Base-by-base conservation (phyloP, 2,329 filamentous ascomycete genomes). In the Fusarium sp. region DNA sequence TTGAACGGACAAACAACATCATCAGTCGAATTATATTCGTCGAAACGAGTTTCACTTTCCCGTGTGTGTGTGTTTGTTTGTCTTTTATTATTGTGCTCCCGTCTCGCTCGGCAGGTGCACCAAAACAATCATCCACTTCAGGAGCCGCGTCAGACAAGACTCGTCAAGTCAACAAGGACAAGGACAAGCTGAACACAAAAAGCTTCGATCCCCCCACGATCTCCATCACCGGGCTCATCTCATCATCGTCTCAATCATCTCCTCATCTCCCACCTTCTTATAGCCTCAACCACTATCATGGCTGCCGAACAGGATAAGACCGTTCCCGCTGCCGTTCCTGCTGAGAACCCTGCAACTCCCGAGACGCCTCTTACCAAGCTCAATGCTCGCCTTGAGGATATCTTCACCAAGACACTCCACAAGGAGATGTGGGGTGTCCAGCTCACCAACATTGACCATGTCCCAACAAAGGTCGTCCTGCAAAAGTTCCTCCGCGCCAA, bases 401-500 rank as follows among this genome's bases (percentile, higher is more conserved):
- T 95, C 68, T 82, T 91, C 68, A 83, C 85, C 55, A 85, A 87
- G 67, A 84, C 89, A 58, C 87, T 84, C 22, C 88, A 97, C 83
- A 84, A 84, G 58, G 95, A 98, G 86, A 93, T 98, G 88, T 98
- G 95, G 90, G 95, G 95, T 55, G 90, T 98, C 61, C 85, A 88
- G 38, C 89, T 98, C 50, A 82, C 83, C 20, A 82, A 85, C 65
- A 83, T 84, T 26, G 82, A 84, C 45, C 87, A 94, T 77, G 87
- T 95, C 59, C 93, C 93, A 62, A 95, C 93, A 54, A 92, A 93
- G 80, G 91, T 98, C 77, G 89, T 98, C 58, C 87, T 98, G 55
- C 94, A 97, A 81, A 98, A 98, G 86, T 98, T 95, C 84, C 89
- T 98, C 63, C 94, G 95, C 76, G 96, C 95, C 81, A 98, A 98